Conservation (phyloP, 1,284 basidiomycete species). For the Taiwanofungus camphoratus region DNA sequence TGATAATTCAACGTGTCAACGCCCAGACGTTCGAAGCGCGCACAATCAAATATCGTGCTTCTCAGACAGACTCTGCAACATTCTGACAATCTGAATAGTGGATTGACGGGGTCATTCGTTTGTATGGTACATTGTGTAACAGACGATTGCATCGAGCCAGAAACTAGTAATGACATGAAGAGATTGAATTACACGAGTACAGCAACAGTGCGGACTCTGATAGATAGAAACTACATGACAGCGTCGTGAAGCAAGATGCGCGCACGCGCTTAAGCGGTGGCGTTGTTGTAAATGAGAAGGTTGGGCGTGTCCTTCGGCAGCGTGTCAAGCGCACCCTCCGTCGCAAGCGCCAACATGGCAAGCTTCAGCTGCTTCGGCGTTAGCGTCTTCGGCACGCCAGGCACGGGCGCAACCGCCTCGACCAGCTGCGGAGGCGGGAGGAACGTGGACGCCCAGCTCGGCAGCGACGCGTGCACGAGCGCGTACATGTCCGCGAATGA, state of each 20-base stretch:
- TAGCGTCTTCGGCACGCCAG: conserved; percentile 33
- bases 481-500: conserved; percentile 40
- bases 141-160: too few relatives aligned
- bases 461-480: conserved; percentile 49
- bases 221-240: neutral
- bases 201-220: neutral
- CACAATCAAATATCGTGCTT: too few relatives aligned
- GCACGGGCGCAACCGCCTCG: conserved; percentile 37
- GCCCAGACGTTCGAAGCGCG: too few relatives aligned
- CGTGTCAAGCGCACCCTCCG: conserved; percentile 38
- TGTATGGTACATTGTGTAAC: too few relatives aligned
- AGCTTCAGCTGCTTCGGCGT: conserved; percentile 56
- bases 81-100: too few relatives aligned
- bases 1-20: too few relatives aligned
- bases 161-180: too few relatives aligned
- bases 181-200: neutral
- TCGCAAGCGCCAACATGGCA: conserved; percentile 50
- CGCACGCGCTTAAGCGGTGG: conserved; percentile 19
- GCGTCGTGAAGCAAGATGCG: neutral
- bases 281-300: conserved; percentile 60
- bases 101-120: too few relatives aligned
- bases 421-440: conserved; percentile 53
- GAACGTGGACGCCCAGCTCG: conserved; percentile 52
- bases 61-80: too few relatives aligned
- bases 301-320: conserved; percentile 47